Evolutionary conservation across 768 basidiomycete genomes (phyloP).

Genomic region (Leucocoprinus birnbaumii): DNA sequence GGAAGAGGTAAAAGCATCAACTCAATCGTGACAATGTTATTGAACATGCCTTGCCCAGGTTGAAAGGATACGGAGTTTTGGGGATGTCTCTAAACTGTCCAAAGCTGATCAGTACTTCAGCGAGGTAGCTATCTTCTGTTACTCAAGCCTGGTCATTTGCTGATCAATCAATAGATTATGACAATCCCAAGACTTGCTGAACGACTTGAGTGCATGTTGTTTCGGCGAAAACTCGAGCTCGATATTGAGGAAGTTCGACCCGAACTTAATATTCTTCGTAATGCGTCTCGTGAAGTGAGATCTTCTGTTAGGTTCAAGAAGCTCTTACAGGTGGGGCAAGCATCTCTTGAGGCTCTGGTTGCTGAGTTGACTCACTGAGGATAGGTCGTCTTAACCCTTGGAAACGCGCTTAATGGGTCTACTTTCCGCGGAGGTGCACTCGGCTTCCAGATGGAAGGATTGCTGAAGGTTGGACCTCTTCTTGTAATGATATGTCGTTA

Average conservation of each 20-base stretch:
- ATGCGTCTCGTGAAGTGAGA: constrained; percentile 69
- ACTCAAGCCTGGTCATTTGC: not conserved
- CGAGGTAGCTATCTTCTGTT: constrained; percentile 41
- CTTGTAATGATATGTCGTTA: not conserved
- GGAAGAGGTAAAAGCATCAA: constrained; percentile 58
- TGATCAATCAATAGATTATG: constrained; percentile 53
- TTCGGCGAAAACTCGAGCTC: constrained; percentile 75
- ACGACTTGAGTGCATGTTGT: constrained; percentile 81
- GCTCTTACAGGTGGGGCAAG: constrained; percentile 55
- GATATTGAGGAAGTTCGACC: constrained; percentile 83
- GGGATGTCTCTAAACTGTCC: constrained; percentile 69
- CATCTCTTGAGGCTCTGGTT: not conserved
- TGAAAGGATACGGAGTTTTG: constrained; percentile 64
- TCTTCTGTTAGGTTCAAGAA: constrained; percentile 62
- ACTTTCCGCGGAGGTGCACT: constrained; percentile 81
- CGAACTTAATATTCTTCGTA: constrained; percentile 70
- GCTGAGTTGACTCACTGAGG: not conserved
- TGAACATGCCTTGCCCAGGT: constrained; percentile 33
- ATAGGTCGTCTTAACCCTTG: constrained; percentile 71
- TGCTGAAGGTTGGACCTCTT: constrained; percentile 62
- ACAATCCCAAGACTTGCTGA: constrained; percentile 70
- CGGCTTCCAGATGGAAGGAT: constrained; percentile 81
- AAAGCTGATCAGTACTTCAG: constrained; percentile 83
- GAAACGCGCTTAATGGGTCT: constrained; percentile 80
- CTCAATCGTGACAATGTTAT: not conserved